phyloP scores from a whole-genome alignment of 108 stramenopile genomes.

The Conticribra guillardii region DNA sequence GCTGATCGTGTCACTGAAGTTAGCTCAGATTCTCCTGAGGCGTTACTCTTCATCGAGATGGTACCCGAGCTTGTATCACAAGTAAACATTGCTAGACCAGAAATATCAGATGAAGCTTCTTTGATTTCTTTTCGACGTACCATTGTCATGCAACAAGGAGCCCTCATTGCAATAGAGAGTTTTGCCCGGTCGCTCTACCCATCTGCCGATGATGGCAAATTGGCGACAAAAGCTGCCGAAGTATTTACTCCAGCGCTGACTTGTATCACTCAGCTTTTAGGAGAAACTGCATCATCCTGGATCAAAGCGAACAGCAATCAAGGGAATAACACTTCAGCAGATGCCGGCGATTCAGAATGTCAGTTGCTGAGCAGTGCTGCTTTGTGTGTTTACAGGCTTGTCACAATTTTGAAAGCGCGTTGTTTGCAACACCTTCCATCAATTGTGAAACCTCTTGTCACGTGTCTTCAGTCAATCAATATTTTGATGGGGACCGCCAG shows the following conservation, averaged over 20 bases:
- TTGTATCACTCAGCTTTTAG: constrained; percentile 38
- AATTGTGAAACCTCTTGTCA: constrained; percentile 62
- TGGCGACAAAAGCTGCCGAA: constrained; percentile 35
- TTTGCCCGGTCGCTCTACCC: constrained; percentile 52
- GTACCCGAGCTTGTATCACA: constrained; percentile 66
- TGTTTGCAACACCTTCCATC: constrained; percentile 66
- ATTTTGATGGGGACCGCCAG: background rate
- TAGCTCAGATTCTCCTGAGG: constrained; percentile 57
- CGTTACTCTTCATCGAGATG: constrained; percentile 74
- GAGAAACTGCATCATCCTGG: constrained; percentile 37
- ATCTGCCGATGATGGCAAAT: constrained; percentile 28
- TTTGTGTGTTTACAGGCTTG: constrained; percentile 67
- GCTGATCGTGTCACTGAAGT: constrained; percentile 67
- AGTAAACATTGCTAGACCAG: constrained; percentile 10
- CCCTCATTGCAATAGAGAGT: constrained; percentile 74
- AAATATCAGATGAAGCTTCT: constrained; percentile 25
- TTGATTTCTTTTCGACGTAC: constrained; percentile 20
- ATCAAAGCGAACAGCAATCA: constrained; percentile 18
- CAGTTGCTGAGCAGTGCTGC: constrained; percentile 55
- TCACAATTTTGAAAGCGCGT: constrained; percentile 61
- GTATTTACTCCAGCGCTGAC: constrained; percentile 49
- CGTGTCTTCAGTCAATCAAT: constrained; percentile 53
- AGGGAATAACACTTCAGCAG: background rate
- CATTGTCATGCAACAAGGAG: constrained; percentile 63
- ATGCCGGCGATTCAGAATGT: constrained; percentile 40